Conservation (phyloP, 2,329 filamentous ascomycete species). For the Lecanicillium sp. region DNA sequence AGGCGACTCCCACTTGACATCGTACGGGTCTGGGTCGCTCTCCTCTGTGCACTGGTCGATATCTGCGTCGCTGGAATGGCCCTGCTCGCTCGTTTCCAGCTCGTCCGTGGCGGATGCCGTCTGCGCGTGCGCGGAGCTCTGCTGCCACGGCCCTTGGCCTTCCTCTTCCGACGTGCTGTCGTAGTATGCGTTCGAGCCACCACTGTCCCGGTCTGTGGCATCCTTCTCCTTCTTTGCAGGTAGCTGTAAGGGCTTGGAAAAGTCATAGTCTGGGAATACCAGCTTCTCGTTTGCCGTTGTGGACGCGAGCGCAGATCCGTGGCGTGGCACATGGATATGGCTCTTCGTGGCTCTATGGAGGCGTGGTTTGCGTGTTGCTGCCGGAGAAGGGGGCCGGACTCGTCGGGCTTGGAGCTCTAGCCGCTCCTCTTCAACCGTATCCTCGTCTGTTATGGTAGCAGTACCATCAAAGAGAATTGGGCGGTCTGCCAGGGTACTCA, state of each 20-base stretch:
- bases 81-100: constrained; percentile 23
- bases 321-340: constrained; percentile 24
- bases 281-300: constrained; percentile 6
- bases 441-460: constrained; percentile 33
- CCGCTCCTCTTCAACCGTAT: constrained; percentile 36
- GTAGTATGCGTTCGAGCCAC: background rate
- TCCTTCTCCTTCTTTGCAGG: background rate
- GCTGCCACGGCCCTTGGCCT: background rate
- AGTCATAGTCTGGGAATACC: constrained; percentile 23
- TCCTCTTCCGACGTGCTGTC: background rate
- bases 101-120: constrained; percentile 19
- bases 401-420: constrained; percentile 31
- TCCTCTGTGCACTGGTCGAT: constrained; percentile 23
- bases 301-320: constrained; percentile 9
- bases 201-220: background rate
- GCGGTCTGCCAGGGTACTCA: constrained; percentile 30
- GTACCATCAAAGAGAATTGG: constrained; percentile 25
- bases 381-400: constrained; percentile 16
- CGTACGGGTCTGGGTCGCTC: constrained; percentile 24
- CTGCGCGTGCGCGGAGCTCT: constrained; percentile 3
- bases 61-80: constrained; percentile 22
- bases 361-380: constrained; percentile 28
- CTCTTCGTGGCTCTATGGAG: constrained; percentile 34
- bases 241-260: constrained; percentile 21
- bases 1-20: constrained; percentile 12